A percentile compares a stretch with the other conserved stretches of the same genome.
phyloP scores from a whole-genome alignment of 768 basidiomycete species.

The Sutorius australiensis region DNA sequence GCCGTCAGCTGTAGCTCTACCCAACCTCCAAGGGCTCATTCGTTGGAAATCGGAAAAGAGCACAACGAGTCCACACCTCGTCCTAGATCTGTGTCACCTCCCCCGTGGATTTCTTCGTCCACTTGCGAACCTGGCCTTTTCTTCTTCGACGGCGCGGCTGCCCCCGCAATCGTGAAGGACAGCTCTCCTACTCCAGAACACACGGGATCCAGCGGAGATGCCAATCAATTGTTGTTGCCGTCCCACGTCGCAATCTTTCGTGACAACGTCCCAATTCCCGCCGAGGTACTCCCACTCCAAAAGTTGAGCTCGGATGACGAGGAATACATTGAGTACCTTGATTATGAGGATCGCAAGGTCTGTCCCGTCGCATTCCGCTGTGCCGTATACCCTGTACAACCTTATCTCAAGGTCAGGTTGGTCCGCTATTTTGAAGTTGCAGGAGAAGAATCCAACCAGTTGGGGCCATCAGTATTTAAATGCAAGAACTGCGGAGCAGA shows the following conservation, averaged over 20 bases:
- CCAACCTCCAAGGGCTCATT: slow-evolving; percentile 19
- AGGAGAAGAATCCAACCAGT: slow-evolving; percentile 35
- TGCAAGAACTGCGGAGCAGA: slow-evolving; percentile 80
- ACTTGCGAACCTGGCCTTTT: slow-evolving; percentile 35
- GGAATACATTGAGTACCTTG: slow-evolving; percentile 74
- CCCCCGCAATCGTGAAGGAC: slow-evolving; percentile 30
- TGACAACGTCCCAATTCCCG: slow-evolving; percentile 32
- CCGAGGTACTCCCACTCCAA: slow-evolving; percentile 44
- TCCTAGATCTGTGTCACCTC: slow-evolving; percentile 41
- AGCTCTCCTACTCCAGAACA: slow-evolving; percentile 7
- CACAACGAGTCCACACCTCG: slow-evolving; percentile 12
- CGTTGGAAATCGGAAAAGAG: slow-evolving; percentile 11
- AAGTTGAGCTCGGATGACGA: slow-evolving; percentile 48
- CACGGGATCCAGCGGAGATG: slow-evolving; percentile 17
- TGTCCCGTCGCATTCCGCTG: slow-evolving; percentile 12
- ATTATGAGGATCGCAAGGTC: slow-evolving; percentile 65
- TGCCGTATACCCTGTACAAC: not conserved
- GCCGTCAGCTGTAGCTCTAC: slow-evolving; percentile 12
- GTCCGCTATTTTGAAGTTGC: slow-evolving; percentile 64
- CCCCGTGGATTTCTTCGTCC: slow-evolving; percentile 19
- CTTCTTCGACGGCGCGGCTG: slow-evolving; percentile 47
- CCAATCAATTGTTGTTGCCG: slow-evolving; percentile 50
- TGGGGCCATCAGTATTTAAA: slow-evolving; percentile 46
- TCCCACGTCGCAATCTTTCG: slow-evolving; percentile 61
- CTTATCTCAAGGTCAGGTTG: slow-evolving; percentile 40